Evolutionary conservation across 164 flowering plant genomes (phyloP).

Genomic region (Nelumbo lutea): DNA sequence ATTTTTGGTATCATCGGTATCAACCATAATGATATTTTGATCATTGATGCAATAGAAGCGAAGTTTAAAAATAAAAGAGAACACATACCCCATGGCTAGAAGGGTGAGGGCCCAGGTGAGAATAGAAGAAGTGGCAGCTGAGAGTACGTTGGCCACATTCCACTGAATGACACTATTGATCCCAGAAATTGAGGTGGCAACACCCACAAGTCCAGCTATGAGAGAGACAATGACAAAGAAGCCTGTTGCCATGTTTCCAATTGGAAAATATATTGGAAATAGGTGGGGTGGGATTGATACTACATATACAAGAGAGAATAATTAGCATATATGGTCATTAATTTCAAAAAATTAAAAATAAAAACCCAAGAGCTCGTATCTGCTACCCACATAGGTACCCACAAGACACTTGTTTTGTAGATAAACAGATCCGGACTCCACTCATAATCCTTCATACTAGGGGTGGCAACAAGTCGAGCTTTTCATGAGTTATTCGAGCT

Average conservation of each 20-base stretch:
- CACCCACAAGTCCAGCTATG: conserved; percentile 76
- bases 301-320: conserved; percentile 19
- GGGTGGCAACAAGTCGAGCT: too few species aligned
- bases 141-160: conserved; percentile 36
- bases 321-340: too few species aligned
- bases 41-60: too few species aligned
- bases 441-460: too few species aligned
- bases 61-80: background rate
- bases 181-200: conserved; percentile 60
- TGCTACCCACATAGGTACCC: too few species aligned
- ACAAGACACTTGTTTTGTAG: too few species aligned
- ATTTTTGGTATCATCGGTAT: too few species aligned
- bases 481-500: too few species aligned
- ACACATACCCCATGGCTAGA: conserved; percentile 80
- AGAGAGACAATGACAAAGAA: conserved; percentile 62
- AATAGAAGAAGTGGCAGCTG: conserved; percentile 60
- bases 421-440: too few species aligned
- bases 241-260: conserved; percentile 87
- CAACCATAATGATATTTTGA: too few species aligned
- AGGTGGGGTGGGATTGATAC: conserved; percentile 39
- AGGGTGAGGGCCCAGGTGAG: conserved; percentile 60
- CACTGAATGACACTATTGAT: conserved; percentile 38
- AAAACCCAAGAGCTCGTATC: too few species aligned
- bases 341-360: too few species aligned
- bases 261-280: conserved; percentile 75